Base-by-base conservation (phyloP, 345 rosid genomes). In the Citrus medica region DNA sequence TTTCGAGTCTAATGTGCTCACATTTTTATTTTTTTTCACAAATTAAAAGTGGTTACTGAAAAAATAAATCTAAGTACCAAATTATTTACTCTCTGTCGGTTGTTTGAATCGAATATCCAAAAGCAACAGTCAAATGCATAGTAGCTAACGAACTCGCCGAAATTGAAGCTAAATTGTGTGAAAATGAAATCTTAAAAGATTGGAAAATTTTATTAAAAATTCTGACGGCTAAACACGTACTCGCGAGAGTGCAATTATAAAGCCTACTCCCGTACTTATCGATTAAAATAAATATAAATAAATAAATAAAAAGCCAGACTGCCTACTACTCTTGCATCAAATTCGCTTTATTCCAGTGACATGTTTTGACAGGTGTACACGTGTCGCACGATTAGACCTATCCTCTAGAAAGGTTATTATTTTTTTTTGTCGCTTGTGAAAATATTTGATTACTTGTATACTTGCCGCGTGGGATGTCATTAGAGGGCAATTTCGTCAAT, bases 401-500 rank as follows among this genome's bases (percentile, higher is more conserved):
- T 46, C 4, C 9, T 65, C 24, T 16, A 0, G 24, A 24, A 9
- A 25, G 24, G 37, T 16, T 42, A 42, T 67, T 13, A 40, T 21
- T 28, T 13, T 28, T 56, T 22, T 33, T 72, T 72, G 75, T 72
- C 75, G 13, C 5, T 22, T 32, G 46, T 33, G 75, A 33, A 21
- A 10, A 38, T 10, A 16, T 5, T 16, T 71, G 60, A 71, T 38
- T 6, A 59, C 30, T 16, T 4, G 30, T 40, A 38, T 32, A 73
- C 40, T 16, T 14, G 55, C 27, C 56, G 67, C 58, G 38, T 74
- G 77, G 62, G 32, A 61, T 37, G 25, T 38, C 37, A 16, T 27
- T 8, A 0, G 2, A 59, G 77, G 74, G 78, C 16, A 79, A 12
- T 25, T 67, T 79, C 1, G 82, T 33, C 64, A 66, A 66, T 59